phyloP scores from a whole-genome alignment of 768 basidiomycete genomes.

The Boletus subparvulus region DNA sequence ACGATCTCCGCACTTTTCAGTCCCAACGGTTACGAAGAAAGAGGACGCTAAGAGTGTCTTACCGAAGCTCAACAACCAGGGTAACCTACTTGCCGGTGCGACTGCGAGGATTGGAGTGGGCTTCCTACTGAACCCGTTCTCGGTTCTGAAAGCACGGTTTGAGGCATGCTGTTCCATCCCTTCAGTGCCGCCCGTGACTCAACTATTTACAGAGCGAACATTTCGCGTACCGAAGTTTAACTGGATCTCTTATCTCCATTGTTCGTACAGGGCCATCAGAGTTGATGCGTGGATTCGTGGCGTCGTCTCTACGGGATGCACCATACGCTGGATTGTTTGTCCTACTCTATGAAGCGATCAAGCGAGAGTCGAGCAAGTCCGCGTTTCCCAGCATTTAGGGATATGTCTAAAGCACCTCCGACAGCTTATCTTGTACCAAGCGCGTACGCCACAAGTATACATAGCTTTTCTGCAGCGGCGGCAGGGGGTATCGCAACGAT shows the following conservation, averaged over 20 bases:
- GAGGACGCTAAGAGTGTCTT: constrained; percentile 49
- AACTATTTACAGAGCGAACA: constrained; percentile 62
- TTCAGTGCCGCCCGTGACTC: neutral
- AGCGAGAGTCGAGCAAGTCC: constrained; percentile 63
- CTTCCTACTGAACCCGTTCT: constrained; percentile 84
- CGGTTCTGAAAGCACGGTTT: constrained; percentile 88
- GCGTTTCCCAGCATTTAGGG: neutral
- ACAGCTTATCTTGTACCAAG: constrained; percentile 43
- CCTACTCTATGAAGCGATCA: constrained; percentile 84
- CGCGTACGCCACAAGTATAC: constrained; percentile 50
- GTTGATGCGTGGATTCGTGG: constrained; percentile 80
- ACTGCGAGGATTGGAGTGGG: constrained; percentile 79
- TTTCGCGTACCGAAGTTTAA: constrained; percentile 65
- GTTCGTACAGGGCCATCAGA: constrained; percentile 74
- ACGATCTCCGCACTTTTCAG: constrained; percentile 65
- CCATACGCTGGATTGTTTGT: constrained; percentile 92
- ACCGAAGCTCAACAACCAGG: constrained; percentile 68
- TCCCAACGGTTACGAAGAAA: constrained; percentile 14
- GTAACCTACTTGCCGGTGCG: constrained; percentile 86
- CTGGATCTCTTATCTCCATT: constrained; percentile 57
- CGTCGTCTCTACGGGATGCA: constrained; percentile 90
- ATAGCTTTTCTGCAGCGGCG: constrained; percentile 67
- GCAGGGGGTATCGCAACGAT: constrained; percentile 86
- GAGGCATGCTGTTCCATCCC: constrained; percentile 57
- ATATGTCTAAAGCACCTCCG: constrained; percentile 6